Conservation (phyloP, 1,139 yeast species). For the Debaryomyces fabryi region DNA sequence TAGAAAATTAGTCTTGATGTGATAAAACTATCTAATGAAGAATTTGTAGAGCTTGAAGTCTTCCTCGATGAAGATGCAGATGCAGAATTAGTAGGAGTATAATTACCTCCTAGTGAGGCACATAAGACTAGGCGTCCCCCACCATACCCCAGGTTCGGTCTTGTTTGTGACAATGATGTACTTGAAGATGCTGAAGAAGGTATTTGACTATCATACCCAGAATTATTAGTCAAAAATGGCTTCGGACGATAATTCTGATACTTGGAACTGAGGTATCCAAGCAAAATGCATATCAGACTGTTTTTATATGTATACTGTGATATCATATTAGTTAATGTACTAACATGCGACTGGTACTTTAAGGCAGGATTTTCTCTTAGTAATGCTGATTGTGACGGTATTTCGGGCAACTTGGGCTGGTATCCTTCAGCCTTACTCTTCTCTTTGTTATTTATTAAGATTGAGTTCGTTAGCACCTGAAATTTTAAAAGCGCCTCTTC, state of each 20-base stretch:
- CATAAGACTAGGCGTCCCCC: constrained; percentile 24
- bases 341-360: constrained; percentile 37
- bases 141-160: constrained; percentile 1
- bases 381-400: constrained; percentile 37
- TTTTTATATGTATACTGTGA: constrained; percentile 26
- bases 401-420: constrained; percentile 26
- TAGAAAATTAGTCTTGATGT: constrained; percentile 35
- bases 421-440: constrained; percentile 28
- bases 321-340: constrained; percentile 28
- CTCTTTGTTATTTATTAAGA: constrained; percentile 23
- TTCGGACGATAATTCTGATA: constrained; percentile 18
- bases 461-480: constrained; percentile 32
- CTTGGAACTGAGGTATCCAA: constrained; percentile 37
- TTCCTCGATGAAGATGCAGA: background rate
- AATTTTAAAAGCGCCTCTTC: constrained; percentile 40
- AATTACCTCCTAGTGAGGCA: constrained; percentile 16
- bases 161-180: constrained; percentile 6
- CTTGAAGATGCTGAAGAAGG: constrained; percentile 10
- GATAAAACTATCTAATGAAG: constrained; percentile 23
- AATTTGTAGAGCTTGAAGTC: constrained; percentile 1
- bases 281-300: constrained; percentile 31
- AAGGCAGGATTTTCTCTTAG: constrained; percentile 34
- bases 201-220: constrained; percentile 3
- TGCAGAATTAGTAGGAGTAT: constrained; percentile 9
- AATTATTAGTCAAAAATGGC: background rate